Evolutionary conservation across 2,329 filamentous ascomycete species (phyloP), one percentile per base, ranked within the genome.

Genomic region (Claviceps fusiformis): DNA sequence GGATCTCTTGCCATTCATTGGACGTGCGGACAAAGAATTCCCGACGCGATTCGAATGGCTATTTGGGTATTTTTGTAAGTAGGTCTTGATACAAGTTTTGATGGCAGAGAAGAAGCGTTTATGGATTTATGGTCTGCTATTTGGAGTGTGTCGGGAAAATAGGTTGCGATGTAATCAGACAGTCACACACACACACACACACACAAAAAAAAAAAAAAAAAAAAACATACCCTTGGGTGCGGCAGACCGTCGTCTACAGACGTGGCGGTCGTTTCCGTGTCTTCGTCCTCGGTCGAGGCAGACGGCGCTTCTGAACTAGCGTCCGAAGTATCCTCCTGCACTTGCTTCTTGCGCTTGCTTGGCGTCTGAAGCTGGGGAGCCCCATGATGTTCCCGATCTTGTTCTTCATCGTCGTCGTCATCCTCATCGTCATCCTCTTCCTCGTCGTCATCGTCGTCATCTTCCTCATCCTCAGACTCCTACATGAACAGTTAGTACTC

Each of bases 21-120:
- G 87, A 87, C 0, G 91, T 95, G 48, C 93, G 82, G 17, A 81
- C 81, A 72, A 95, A 97, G 78, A 97, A 98, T 51, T 95, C 93
- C 50, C 91, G 83, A 46, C 95, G 79, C 1, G 83, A 85, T 67
- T 98, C 93, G 64, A 98, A 98, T 0, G 91, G 89, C 64, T 90
- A 73, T 72, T 29, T 9, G 89, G 74, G 73, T n/a, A 27, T n/a
- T 51, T 10, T 48, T 8, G 48, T 59, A 51, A 51, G 55, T 27
- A 17, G 27, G 17, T 44, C 11, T 52, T 19, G 1, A 8, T 15
- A 15, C 5, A 9, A 37, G 10, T 37, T 37, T 10, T 11, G 35
- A 37, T 37, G 24, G 35, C 7, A 10, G n/a, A n/a, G n/a, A n/a
- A n/a, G n/a, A n/a, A n/a, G n/a, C n/a, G n/a, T n/a, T n/a, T n/a